Evolutionary conservation across 331 rosid species (phyloP).

Genomic region (Stylosanthes scabra): DNA sequence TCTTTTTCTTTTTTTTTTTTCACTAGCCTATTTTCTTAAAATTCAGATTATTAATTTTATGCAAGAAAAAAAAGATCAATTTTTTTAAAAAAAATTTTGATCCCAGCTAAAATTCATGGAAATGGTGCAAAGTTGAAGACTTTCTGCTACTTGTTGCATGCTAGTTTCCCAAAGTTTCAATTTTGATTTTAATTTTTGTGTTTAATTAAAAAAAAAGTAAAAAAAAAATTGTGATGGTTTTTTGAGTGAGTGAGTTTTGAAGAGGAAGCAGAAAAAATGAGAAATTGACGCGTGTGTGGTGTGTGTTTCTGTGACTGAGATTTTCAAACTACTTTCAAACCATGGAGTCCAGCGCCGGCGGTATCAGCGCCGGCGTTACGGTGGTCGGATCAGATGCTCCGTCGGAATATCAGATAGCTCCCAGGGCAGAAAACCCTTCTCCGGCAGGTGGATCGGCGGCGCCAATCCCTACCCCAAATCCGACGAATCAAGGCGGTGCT

Average conservation of each 20-base stretch:
- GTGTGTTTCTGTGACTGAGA: background rate
- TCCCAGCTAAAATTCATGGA: conserved; percentile 23
- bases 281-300: conserved; percentile 48
- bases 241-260: conserved; percentile 41
- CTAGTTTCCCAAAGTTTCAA: conserved; percentile 35
- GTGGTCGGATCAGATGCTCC: conserved; percentile 99
- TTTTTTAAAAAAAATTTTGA: background rate
- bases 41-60: conserved; percentile 40
- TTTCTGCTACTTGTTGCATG: conserved; percentile 38
- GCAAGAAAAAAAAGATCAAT: background rate
- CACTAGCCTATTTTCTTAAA: conserved; percentile 30
- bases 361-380: conserved; percentile 84
- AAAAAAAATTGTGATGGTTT: background rate
- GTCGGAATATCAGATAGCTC: conserved; percentile 90
- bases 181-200: conserved; percentile 22
- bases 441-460: conserved; percentile 59
- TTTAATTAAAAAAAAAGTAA: background rate
- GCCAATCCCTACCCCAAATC: background rate
- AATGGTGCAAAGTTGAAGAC: conserved; percentile 31
- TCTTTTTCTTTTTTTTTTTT: background rate
- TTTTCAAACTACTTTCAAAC: background rate
- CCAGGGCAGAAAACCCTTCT: conserved; percentile 70
- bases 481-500: conserved; percentile 28
- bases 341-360: conserved; percentile 91
- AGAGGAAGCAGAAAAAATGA: conserved; percentile 39